Evolutionary conservation across 176 grass and related monocot species (phyloP).

Genomic region (Saccharum officinarum): DNA sequence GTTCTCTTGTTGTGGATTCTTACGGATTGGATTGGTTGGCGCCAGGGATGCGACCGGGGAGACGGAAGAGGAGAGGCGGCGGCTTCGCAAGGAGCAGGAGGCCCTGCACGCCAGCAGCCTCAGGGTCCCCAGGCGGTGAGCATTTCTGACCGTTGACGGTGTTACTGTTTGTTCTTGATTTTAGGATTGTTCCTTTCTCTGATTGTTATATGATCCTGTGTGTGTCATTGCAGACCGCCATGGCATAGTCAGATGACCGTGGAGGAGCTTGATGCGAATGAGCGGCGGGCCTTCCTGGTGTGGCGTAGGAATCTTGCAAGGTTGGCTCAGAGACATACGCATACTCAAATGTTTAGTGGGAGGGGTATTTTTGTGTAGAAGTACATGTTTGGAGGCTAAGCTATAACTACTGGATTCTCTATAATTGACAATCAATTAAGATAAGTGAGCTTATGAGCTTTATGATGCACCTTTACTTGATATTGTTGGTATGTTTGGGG

Average conservation of each 20-base stretch:
- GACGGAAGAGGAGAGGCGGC: conserved; percentile 51
- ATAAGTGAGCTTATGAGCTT: not conserved
- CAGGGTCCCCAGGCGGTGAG: conserved; percentile 76
- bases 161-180: not conserved
- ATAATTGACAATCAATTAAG: not conserved
- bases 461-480: not conserved
- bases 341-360: too few species aligned
- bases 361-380: not conserved
- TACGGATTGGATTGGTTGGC: conserved; percentile 4
- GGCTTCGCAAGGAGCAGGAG: conserved; percentile 76
- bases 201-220: not conserved
- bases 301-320: conserved; percentile 93
- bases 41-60: conserved; percentile 59
- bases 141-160: not conserved
- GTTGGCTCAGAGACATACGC: conserved; percentile 22
- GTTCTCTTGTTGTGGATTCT: not conserved
- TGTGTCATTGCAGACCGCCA: conserved; percentile 57
- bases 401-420: not conserved
- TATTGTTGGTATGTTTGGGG: not conserved
- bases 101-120: conserved; percentile 66
- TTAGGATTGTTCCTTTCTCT: not conserved
- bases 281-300: conserved; percentile 72
- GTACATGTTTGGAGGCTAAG: not conserved
- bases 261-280: conserved; percentile 81
- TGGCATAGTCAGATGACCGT: conserved; percentile 79